Evolutionary conservation across 2,329 filamentous ascomycete genomes (phyloP).

Genomic region (Sclerotinia minor): DNA sequence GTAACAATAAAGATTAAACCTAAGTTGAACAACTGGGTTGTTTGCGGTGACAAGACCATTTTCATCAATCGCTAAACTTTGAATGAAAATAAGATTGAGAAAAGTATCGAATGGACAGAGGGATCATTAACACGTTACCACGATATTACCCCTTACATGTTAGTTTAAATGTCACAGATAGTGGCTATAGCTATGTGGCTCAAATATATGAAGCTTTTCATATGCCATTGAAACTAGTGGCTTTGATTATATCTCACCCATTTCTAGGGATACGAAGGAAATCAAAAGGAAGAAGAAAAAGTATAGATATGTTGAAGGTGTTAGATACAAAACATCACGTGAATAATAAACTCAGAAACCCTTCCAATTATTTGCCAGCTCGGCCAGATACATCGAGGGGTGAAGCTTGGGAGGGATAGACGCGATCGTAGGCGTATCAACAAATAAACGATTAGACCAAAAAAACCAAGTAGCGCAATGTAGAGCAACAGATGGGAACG

Average conservation of each 20-base stretch:
- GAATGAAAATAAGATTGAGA: not conserved
- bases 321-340: not conserved
- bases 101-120: not conserved
- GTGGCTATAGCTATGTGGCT: slow-evolving; percentile 6
- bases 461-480: not conserved
- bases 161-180: slow-evolving; percentile 1
- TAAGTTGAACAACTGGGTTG: slow-evolving; percentile 26
- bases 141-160: slow-evolving; percentile 2
- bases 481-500: not conserved
- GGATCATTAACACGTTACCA: not conserved
- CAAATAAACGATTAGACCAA: not conserved
- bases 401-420: not conserved
- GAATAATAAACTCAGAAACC: not conserved
- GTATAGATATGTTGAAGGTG: not conserved
- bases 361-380: not conserved
- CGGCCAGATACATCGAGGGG: not conserved
- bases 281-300: not conserved
- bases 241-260: not conserved
- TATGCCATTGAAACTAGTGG: not conserved
- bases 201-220: slow-evolving; percentile 1
- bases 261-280: not conserved
- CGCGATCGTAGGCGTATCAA: not conserved
- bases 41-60: slow-evolving; percentile 13
- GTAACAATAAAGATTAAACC: not conserved
- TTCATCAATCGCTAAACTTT: not conserved